phyloP scores from a whole-genome alignment of 805 yeast genomes.

The Hanseniaspora nectarophila region DNA sequence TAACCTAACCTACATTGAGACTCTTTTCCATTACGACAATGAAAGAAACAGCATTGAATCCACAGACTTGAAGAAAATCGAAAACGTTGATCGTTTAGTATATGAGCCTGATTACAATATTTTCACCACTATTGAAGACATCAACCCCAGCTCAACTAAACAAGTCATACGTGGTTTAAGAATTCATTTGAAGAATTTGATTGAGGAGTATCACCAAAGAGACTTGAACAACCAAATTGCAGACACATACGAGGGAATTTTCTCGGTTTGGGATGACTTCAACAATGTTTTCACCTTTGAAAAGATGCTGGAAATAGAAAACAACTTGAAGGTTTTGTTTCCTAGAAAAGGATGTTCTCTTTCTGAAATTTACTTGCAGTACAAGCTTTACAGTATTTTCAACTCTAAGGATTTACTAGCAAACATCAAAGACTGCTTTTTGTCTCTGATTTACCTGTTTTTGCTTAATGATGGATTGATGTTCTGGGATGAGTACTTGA shows the following conservation, averaged over 20 bases:
- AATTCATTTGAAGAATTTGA: slow-evolving; percentile 23
- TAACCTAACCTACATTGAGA: background rate
- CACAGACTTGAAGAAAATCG: background rate
- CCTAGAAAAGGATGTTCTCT: slow-evolving; percentile 31
- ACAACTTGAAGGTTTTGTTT: slow-evolving; percentile 25
- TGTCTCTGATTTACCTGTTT: background rate
- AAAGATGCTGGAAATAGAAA: slow-evolving; percentile 19
- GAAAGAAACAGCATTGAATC: slow-evolving; percentile 15
- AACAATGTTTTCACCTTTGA: slow-evolving; percentile 27
- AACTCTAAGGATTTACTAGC: slow-evolving; percentile 21
- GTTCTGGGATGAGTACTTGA: slow-evolving; percentile 28
- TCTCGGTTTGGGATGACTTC: slow-evolving; percentile 29
- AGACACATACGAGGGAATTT: slow-evolving; percentile 19
- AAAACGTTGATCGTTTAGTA: slow-evolving; percentile 3
- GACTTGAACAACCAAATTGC: slow-evolving; percentile 8
- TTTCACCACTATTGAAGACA: slow-evolving; percentile 19
- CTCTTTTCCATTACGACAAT: slow-evolving; percentile 22
- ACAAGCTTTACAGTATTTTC: slow-evolving; percentile 19
- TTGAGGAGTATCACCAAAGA: slow-evolving; percentile 17
- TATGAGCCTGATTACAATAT: slow-evolving; percentile 18
- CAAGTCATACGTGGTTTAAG: slow-evolving; percentile 29
- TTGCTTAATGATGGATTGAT: slow-evolving; percentile 27
- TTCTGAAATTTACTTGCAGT: slow-evolving; percentile 25
- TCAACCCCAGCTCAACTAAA: slow-evolving; percentile 28
- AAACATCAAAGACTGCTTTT: slow-evolving; percentile 2